Percentiles rank a stretch among this genome's conserved stretches.
Conservation (phyloP, 257 asterid genomes). For the Solanum stenotomum region DNA sequence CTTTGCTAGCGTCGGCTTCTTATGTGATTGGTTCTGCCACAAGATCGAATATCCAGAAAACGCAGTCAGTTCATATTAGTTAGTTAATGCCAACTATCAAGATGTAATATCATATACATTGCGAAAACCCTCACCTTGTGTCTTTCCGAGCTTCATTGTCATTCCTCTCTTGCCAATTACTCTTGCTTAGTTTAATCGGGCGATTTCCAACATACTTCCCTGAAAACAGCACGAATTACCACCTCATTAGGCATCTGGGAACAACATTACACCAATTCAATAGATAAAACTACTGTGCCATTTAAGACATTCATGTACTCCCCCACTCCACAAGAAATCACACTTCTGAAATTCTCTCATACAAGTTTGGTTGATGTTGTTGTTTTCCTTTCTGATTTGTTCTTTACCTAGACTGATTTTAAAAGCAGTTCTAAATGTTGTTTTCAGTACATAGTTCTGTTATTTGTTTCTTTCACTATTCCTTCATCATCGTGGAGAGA, state of each 20-base stretch:
- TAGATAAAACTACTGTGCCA: neutral
- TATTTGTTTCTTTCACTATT: too few species aligned
- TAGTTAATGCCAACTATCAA: neutral
- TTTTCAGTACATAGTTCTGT: too few species aligned
- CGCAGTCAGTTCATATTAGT: neutral
- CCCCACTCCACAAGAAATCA: neutral
- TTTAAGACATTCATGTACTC: neutral
- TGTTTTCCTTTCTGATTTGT: too few species aligned
- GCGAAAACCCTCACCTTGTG: constrained; percentile 43
- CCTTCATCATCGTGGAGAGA: too few species aligned
- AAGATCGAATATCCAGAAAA: neutral
- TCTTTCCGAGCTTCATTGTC: constrained; percentile 50
- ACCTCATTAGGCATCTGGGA: neutral
- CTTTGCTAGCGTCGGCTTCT: constrained; percentile 4
- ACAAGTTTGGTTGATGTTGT: too few species aligned
- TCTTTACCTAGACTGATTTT: too few species aligned
- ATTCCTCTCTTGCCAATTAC: constrained; percentile 88
- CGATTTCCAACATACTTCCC: constrained; percentile 94
- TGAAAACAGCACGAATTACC: constrained; percentile 12
- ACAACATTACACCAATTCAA: neutral
- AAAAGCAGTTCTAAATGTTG: too few species aligned
- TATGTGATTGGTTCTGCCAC: neutral
- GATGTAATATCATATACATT: neutral
- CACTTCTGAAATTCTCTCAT: neutral
- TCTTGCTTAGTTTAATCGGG: constrained; percentile 52